Conservation (phyloP, 148 eudicot genomes). For the Persicaria tinctoria region DNA sequence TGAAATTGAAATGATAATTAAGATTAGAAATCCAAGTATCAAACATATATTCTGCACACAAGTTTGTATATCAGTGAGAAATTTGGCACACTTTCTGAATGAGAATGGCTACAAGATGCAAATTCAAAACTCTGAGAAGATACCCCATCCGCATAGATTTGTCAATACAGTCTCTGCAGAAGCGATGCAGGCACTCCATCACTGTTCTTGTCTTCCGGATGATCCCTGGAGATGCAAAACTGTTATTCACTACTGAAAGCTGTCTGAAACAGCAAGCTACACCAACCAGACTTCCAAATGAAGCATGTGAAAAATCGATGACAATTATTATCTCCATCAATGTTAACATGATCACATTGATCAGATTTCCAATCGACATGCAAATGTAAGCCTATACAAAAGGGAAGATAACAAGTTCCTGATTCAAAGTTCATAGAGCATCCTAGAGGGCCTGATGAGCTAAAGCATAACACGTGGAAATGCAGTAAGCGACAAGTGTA, state of each 20-base stretch:
- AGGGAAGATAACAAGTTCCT: background rate
- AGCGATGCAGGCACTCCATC: conserved; percentile 96
- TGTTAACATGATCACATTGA: too few species aligned
- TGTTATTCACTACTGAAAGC: background rate
- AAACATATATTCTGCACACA: background rate
- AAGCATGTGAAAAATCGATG: background rate
- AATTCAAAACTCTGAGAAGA: background rate
- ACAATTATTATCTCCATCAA: background rate
- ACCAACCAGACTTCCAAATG: conserved; percentile 30
- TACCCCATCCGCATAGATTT: conserved; percentile 99
- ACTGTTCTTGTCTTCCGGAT: conserved; percentile 93
- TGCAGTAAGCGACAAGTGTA: too few species aligned
- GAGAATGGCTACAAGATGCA: background rate
- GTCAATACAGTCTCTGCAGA: conserved; percentile 97
- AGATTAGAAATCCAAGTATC: background rate
- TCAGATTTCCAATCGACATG: too few species aligned
- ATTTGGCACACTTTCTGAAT: conserved; percentile 3
- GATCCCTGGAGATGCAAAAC: conserved; percentile 47
- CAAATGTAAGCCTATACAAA: too few species aligned
- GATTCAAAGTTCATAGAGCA: background rate
- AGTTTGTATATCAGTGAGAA: background rate
- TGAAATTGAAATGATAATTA: background rate
- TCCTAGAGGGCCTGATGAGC: too few species aligned
- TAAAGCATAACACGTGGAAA: too few species aligned
- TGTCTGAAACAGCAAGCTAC: background rate